Evolutionary conservation across 805 yeast species (phyloP).

Genomic region (Yamadazyma akitaensis): DNA sequence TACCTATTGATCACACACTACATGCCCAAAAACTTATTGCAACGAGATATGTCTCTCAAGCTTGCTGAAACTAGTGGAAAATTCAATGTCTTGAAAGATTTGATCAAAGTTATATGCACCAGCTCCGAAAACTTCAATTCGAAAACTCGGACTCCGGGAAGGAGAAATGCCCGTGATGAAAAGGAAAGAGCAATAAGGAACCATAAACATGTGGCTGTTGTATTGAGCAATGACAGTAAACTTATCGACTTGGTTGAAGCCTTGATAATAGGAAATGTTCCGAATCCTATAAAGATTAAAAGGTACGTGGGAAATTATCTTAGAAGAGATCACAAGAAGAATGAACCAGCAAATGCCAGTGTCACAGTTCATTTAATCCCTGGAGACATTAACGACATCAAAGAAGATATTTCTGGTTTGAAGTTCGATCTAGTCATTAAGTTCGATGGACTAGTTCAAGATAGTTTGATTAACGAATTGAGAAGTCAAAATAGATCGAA

Average conservation of each 20-base stretch:
- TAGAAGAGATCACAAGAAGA: conserved; percentile 15
- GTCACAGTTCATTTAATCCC: conserved; percentile 44
- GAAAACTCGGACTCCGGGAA: background rate
- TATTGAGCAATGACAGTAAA: conserved; percentile 63
- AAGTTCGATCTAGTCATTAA: conserved; percentile 60
- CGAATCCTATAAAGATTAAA: conserved; percentile 33
- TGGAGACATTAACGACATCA: conserved; percentile 18
- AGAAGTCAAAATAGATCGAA: conserved; percentile 26
- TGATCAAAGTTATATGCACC: conserved; percentile 52
- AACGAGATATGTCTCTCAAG: conserved; percentile 67
- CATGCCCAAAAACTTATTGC: conserved; percentile 73
- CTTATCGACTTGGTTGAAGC: conserved; percentile 73
- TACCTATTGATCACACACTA: conserved; percentile 79
- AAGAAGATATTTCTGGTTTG: conserved; percentile 14
- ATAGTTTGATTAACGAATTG: conserved; percentile 26
- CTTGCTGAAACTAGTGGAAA: conserved; percentile 81
- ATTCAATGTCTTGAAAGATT: conserved; percentile 64
- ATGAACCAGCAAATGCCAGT: conserved; percentile 13
- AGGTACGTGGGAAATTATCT: conserved; percentile 55
- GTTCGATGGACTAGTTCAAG: conserved; percentile 54
- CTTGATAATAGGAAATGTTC: conserved; percentile 54
- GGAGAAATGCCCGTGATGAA: background rate
- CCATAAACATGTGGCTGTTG: conserved; percentile 57
- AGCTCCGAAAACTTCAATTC: background rate
- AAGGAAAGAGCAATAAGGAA: conserved; percentile 10